phyloP scores from a whole-genome alignment of 1,139 yeast genomes.

The Meyerozyma smithsonii region DNA sequence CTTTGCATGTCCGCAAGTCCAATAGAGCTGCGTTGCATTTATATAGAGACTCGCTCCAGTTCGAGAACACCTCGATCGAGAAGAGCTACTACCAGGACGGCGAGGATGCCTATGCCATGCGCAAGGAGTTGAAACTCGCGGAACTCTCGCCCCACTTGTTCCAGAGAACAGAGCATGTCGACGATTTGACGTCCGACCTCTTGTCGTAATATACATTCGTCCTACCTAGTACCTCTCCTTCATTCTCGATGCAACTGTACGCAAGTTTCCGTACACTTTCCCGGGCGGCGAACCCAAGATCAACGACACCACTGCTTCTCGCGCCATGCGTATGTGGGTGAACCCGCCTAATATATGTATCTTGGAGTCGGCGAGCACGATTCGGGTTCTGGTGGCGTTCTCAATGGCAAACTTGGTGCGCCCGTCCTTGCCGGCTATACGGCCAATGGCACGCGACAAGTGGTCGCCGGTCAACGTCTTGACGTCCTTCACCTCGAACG shows the following conservation, averaged over 20 bases:
- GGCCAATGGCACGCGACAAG: slow-evolving; percentile 96
- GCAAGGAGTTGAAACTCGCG: slow-evolving; percentile 54
- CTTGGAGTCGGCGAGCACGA: slow-evolving; percentile 92
- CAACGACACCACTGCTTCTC: slow-evolving; percentile 91
- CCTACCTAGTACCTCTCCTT: slow-evolving; percentile 79
- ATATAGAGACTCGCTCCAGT: slow-evolving; percentile 79
- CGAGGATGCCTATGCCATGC: slow-evolving; percentile 98
- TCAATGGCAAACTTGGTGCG: slow-evolving; percentile 97
- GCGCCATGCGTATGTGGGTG: slow-evolving; percentile 94
- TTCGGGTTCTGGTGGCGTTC: slow-evolving; percentile 96
- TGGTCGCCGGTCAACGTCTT: slow-evolving; percentile 95
- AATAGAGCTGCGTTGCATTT: slow-evolving; percentile 92
- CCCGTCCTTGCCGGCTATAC: slow-evolving; percentile 99
- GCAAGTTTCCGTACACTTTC: slow-evolving; percentile 92
- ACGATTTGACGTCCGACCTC: slow-evolving; percentile 46
- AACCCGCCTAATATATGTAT: slow-evolving; percentile 96
- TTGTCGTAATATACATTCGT: slow-evolving; percentile 5
- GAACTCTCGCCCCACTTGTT: slow-evolving; percentile 56
- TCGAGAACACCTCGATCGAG: slow-evolving; percentile 78
- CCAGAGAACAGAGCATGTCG: slow-evolving; percentile 42
- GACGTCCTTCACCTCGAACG: slow-evolving; percentile 95
- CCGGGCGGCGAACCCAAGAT: slow-evolving; percentile 99
- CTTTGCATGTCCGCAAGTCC: slow-evolving; percentile 89
- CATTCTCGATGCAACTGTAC: slow-evolving; percentile 95
- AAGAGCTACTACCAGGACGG: slow-evolving; percentile 92